Conservation (phyloP, 2,329 filamentous ascomycete genomes). For the Xylaria sp. region DNA sequence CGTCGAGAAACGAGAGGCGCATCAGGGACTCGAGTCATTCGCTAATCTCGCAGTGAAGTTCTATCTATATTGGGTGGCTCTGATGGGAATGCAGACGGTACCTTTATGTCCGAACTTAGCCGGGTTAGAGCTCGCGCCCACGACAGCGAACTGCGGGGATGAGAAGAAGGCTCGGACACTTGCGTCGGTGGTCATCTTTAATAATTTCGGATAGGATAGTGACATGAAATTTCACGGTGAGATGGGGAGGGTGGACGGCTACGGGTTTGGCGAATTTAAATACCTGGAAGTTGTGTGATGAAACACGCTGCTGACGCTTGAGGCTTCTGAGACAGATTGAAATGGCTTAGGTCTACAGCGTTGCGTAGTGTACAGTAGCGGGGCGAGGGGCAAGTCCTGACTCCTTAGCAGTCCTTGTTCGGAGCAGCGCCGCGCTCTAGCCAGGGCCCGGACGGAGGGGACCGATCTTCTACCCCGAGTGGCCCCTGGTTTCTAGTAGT, state of each 20-base stretch:
- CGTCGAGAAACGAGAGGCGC: no score
- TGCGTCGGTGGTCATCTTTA: conserved; percentile 68
- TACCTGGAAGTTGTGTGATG: neutral
- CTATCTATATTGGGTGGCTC: neutral
- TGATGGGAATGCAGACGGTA: conserved; percentile 45
- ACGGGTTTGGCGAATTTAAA: neutral
- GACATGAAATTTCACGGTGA: neutral
- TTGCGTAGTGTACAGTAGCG: neutral
- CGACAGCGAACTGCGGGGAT: conserved; percentile 81
- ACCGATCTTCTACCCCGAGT: conserved; percentile 6
- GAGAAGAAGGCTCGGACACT: conserved; percentile 81
- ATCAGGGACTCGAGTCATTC: no score
- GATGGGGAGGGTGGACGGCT: neutral
- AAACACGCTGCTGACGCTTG: neutral
- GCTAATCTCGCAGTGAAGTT: neutral
- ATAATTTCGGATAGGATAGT: conserved; percentile 7
- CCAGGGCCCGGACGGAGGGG: conserved; percentile 3
- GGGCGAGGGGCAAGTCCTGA: neutral
- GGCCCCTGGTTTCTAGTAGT: neutral
- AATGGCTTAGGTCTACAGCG: no score
- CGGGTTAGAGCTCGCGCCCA: conserved; percentile 84
- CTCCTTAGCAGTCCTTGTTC: conserved; percentile 6
- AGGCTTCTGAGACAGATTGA: conserved; percentile 1
- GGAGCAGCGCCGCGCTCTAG: conserved; percentile 13
- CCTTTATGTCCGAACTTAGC: conserved; percentile 89